Percentiles rank a stretch among this genome's conserved stretches.
Evolutionary conservation across 495 filamentous ascomycete genomes (phyloP).

Genomic region (Penicillium malachiteum): DNA sequence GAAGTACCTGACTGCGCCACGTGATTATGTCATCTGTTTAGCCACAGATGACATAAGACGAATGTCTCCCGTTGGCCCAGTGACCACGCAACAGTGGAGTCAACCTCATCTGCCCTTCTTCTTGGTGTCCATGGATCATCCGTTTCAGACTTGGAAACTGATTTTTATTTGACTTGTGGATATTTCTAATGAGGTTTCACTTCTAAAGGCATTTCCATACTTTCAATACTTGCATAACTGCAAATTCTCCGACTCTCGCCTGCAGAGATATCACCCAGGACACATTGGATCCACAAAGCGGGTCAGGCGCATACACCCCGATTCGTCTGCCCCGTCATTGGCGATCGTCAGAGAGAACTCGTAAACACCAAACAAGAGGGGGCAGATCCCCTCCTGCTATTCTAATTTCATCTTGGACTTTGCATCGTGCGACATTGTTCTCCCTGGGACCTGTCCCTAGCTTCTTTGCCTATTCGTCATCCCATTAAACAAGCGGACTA

Average conservation of each 20-base stretch:
- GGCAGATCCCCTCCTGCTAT: constrained; percentile 1
- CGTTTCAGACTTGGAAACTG: constrained; percentile 6
- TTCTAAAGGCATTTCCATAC: background rate
- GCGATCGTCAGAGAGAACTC: constrained; percentile 21
- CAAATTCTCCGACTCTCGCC: background rate
- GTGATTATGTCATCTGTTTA: background rate
- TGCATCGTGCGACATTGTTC: constrained; percentile 1
- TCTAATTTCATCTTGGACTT: background rate
- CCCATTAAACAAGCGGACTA: background rate
- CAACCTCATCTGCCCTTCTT: constrained; percentile 7
- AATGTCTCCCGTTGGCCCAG: constrained; percentile 37
- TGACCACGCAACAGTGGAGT: constrained; percentile 16
- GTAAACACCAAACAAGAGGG: constrained; percentile 28
- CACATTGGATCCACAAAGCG: constrained; percentile 1
- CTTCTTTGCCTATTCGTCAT: background rate
- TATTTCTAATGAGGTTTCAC: background rate
- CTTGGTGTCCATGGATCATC: constrained; percentile 16
- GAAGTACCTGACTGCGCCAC: constrained; percentile 6
- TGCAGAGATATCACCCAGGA: background rate
- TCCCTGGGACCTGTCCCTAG: background rate
- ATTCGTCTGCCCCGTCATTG: constrained; percentile 26
- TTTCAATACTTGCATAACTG: too few species aligned
- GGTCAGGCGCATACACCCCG: constrained; percentile 13
- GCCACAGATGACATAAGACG: background rate
- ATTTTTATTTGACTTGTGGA: background rate